Evolutionary conservation across 257 asterid species (phyloP), one percentile per base, ranked within the genome.

Genomic region (Scutellaria baicalensis): DNA sequence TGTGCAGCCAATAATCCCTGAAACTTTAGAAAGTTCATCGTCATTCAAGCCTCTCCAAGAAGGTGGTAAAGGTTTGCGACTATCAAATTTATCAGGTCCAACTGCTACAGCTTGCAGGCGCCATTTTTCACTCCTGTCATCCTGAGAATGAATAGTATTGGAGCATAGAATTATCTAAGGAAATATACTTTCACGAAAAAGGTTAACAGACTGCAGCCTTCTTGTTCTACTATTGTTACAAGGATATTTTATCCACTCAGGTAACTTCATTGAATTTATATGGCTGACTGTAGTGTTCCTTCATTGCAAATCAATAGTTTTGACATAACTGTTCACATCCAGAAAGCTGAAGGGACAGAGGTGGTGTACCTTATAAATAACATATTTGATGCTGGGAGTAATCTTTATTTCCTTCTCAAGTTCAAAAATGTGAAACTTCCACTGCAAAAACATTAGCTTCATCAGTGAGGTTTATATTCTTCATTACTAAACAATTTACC

Each of bases 41-140:
- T 48, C 75, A 60, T 70, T 59, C 61, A 70, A 70, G n/a, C 68
- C 75, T 61, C 75, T 70, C 75, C 75, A 70, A 48, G 75, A 70
- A 17, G 14, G 42, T 36, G 75, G 75, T 23, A 70, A 68, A 36
- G 68, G 68, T 21, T 59, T 59, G 66, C 62, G 75, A 59, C 75
- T 70, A 3, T 70, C 75, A 48, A 59, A 70, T 59, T 59, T 70
- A 70, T 70, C 75, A 70, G 75, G 75, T 48, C 68, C 69, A 70
- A 59, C 54, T 59, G 75, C 68, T 18, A 70, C 68, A 20, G 75
- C 75, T 70, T 70, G 75, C 54, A 59, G 52, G 61, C 68, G 62
- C 62, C 75, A 70, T 56, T 70, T 70, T 48, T 59, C n/a, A 11
- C 54, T 70, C 52, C 75, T 70, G 52, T 70, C 69, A 48, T 70